A percentile compares a stretch with the other conserved stretches of the same genome.
Conservation (phyloP, 78 protist genomes). For the Bigelowiella natans region DNA sequence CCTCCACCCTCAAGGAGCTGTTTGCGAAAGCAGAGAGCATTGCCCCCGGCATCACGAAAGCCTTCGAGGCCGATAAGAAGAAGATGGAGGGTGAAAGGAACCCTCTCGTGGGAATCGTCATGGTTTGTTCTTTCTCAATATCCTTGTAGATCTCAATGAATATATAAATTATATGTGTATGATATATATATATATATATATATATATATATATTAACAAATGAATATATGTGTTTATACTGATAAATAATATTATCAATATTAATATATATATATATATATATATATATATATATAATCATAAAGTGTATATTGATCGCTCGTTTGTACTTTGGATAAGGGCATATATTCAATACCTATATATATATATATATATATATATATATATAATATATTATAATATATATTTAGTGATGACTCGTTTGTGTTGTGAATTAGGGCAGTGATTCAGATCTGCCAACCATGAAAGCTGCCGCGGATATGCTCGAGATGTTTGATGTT, state of each 20-base stretch:
- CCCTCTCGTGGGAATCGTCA: no score
- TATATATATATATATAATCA: neutral
- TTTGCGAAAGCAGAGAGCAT: no score
- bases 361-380: neutral
- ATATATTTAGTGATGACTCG: neutral
- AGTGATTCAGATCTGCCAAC: conserved; percentile 76
- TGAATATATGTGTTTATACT: neutral
- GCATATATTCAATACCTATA: neutral
- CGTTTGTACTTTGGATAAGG: no score
- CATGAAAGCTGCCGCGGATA: conserved; percentile 43
- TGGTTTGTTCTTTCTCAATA: no score
- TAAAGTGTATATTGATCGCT: no score
- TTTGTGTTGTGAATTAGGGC: conserved; percentile 80
- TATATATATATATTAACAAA: neutral
- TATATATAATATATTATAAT: neutral
- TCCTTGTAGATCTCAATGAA: neutral
- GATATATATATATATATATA: neutral
- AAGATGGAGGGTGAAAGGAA: no score
- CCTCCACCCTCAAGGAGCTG: no score
- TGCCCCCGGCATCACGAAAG: no score
- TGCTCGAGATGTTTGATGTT: conserved; percentile 45
- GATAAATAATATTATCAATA: neutral
- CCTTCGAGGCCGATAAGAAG: no score
- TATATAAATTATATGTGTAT: neutral
- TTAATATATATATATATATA: neutral